Base-by-base conservation (phyloP, 2,329 filamentous ascomycete genomes). In the Fusarium duplospermum region DNA sequence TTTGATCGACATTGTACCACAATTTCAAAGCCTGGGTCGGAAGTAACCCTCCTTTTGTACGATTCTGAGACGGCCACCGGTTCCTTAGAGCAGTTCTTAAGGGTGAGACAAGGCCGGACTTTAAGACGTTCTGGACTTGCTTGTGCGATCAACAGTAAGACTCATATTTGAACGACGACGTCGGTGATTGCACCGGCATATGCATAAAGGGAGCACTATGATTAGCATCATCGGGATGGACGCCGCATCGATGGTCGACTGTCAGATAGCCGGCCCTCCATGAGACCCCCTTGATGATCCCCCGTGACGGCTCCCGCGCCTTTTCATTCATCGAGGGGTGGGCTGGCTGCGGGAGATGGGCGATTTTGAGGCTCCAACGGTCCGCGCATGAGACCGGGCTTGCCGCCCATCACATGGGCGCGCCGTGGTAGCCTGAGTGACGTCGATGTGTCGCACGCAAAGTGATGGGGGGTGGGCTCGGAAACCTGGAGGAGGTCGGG, bases 331-430 rank as follows among this genome's bases (percentile, higher is more conserved):
- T 62, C 71, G 36, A 22, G 52, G 42, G 45, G 36, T 52, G 20
- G 36, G 24, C 45, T 22, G 31, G 10, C 11, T 20, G 14, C 24
- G 38, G 38, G 27, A 36, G 20, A 56, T 50, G 45, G 40, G 36
- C 9, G 29, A 58, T 42, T 58, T 24, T 69, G 62, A 70, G 31
- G 72, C 69, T 72, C 22, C 29, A 60, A 56, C 36, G 59, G 62
- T 64, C 56, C 27, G 45, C 58, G 60, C 24, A 40, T 52, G 56
- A 66, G 72, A 70, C 62, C 72, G 72, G 72, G 72, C 59, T 74
- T 75, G 62, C 72, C 72, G 62, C 69, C 69, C 38, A 74, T 75
- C 72, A 74, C 72, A 74, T 75, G 72, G 35, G 56, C 57, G 36
- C 61, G 50, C 18, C 33, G 69, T 73, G 66, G 56, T 20, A 60